Evolutionary conservation across 352 stramenopile species (phyloP).

Genomic region (Pythium folliculosum): DNA sequence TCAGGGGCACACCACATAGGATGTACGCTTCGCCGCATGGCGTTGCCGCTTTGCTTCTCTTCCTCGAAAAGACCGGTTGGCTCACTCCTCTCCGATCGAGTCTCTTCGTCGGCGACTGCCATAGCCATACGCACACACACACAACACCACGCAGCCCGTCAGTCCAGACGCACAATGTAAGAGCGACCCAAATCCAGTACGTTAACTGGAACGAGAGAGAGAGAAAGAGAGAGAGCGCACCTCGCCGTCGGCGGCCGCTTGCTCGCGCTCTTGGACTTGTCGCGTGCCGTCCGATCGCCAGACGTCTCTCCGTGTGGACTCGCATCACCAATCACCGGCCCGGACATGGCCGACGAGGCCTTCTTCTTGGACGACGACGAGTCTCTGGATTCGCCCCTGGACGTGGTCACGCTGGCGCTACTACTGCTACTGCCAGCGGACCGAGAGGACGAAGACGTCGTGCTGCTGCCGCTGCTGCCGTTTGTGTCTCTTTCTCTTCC

Average conservation of each 20-base stretch:
- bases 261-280: constrained; percentile 46
- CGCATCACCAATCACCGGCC: constrained; percentile 8
- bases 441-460: not conserved
- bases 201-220: too few relatives aligned
- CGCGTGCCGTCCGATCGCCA: constrained; percentile 6
- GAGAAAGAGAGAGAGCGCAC: constrained; percentile 31
- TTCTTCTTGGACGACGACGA: constrained; percentile 20
- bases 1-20: not conserved
- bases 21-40: too few relatives aligned
- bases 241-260: constrained; percentile 61
- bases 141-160: too few relatives aligned
- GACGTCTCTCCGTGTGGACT: constrained; percentile 6
- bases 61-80: not conserved
- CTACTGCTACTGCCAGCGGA: not conserved
- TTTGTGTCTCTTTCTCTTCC: not conserved
- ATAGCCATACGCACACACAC: too few relatives aligned
- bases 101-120: constrained; percentile 25
- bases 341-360: not conserved
- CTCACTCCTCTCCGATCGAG: constrained; percentile 15
- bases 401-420: not conserved
- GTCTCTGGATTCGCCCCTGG: not conserved
- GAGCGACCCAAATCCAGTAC: not conserved
- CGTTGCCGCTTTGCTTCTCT: not conserved
- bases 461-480: not conserved
- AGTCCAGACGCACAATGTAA: too few relatives aligned